phyloP scores from a whole-genome alignment of 2,329 filamentous ascomycete genomes.

The Botryotinia calthae region DNA sequence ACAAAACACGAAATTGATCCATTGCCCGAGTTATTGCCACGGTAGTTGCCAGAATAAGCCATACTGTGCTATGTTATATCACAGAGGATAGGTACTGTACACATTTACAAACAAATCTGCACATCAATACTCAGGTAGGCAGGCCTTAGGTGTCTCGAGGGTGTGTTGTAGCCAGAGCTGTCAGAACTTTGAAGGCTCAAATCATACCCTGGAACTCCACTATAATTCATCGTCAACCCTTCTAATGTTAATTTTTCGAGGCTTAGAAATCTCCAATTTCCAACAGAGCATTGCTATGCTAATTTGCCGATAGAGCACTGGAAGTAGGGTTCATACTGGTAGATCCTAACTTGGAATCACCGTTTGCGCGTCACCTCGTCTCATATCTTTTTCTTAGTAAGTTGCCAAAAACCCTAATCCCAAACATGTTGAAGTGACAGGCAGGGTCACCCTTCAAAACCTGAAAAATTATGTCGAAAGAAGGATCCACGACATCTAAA shows the following conservation, averaged over 20 bases:
- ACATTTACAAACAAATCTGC: background rate
- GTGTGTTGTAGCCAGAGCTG: conserved; percentile 3
- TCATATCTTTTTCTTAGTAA: conserved; percentile 34
- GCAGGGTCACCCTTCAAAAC: conserved; percentile 34
- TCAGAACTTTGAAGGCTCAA: conserved; percentile 5
- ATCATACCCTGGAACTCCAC: background rate
- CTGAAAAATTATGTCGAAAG: conserved; percentile 28
- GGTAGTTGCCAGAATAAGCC: conserved; percentile 17
- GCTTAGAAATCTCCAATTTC: conserved; percentile 6
- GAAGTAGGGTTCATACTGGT: conserved; percentile 22
- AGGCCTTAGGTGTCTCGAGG: background rate
- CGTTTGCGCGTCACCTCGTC: conserved; percentile 38
- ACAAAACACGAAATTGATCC: conserved; percentile 14
- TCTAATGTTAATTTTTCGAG: conserved; percentile 6
- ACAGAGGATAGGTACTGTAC: background rate
- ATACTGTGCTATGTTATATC: background rate
- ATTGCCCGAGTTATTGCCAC: conserved; percentile 17
- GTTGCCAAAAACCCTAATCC: conserved; percentile 34
- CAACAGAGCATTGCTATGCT: conserved; percentile 6
- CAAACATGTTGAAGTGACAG: conserved; percentile 36
- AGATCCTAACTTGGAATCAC: conserved; percentile 32
- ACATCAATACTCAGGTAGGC: background rate
- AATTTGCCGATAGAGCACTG: conserved; percentile 11
- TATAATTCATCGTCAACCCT: conserved; percentile 14
- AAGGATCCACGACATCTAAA: conserved; percentile 30